These are phyloP conservation scores for Neonectria faginata DNA, from an alignment of 2,329 filamentous ascomycete species.

Conservation along the genomic window DNA sequence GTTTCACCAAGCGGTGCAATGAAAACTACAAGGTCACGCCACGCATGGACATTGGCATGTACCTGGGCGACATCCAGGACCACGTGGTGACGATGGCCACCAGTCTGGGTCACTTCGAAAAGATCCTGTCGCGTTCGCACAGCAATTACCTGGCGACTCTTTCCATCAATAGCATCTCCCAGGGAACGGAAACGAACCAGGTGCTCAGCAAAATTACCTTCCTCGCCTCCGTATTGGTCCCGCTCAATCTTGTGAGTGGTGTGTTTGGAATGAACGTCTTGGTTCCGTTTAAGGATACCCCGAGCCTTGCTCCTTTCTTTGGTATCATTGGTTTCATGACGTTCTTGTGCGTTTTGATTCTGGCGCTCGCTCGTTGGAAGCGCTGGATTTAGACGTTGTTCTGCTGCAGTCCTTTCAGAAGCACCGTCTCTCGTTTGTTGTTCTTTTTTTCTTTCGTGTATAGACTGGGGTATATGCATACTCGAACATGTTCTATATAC, in stretches of 20 bases:
- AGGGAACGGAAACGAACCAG: constrained; percentile 89
- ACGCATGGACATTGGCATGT: constrained; percentile 95
- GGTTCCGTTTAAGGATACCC: constrained; percentile 72
- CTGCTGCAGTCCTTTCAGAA: constrained; percentile 4
- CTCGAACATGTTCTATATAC: constrained; percentile 27
- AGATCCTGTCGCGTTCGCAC: constrained; percentile 94
- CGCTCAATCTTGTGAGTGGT: constrained; percentile 90
- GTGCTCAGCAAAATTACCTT: constrained; percentile 96
- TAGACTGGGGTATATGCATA: constrained; percentile 35
- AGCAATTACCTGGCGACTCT: constrained; percentile 97
- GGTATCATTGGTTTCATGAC: constrained; percentile 65
- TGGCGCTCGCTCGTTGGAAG: constrained; percentile 60
- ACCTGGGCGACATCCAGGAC: constrained; percentile 97
- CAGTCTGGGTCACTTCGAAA: constrained; percentile 94
- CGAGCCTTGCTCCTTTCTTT: constrained; percentile 67
- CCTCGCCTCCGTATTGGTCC: constrained; percentile 93
- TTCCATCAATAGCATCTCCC: constrained; percentile 88
- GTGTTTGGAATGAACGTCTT: constrained; percentile 89
- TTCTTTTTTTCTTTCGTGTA: constrained; percentile 29
- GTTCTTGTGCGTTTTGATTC: constrained; percentile 60
- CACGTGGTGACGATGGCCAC: constrained; percentile 99
- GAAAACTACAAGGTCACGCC: constrained; percentile 96
- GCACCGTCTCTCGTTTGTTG: constrained; percentile 17
- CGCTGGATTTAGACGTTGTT: constrained; percentile 57
- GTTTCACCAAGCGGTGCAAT: constrained; percentile 98